Evolutionary conservation across 169 alveolate genomes (phyloP).

Genomic region (Cryptosporidium bovis): DNA sequence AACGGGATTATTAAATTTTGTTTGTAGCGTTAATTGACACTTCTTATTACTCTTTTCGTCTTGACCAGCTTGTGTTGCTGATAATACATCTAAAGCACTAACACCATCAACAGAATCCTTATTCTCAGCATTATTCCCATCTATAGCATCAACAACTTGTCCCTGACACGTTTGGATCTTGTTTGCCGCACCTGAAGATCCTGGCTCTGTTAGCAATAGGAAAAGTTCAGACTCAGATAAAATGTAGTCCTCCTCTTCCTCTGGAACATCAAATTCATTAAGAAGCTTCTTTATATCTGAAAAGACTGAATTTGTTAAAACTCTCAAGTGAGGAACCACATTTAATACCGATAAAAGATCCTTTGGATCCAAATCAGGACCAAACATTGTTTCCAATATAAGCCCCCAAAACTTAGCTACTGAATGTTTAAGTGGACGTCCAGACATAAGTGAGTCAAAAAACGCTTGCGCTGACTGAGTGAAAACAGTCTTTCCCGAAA

Average conservation of each 20-base stretch:
- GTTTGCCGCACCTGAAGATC: neutral
- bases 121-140: neutral
- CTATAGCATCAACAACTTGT: too few relatives aligned
- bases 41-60: neutral
- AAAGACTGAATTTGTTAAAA: slow-evolving; percentile 4
- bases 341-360: slow-evolving; percentile 13
- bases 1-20: neutral
- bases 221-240: slow-evolving; percentile 32
- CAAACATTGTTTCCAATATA: slow-evolving; percentile 54
- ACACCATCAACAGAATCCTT: neutral
- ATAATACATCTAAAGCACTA: neutral
- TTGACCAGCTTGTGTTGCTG: neutral
- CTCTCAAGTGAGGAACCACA: slow-evolving; percentile 36
- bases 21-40: neutral
- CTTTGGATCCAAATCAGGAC: slow-evolving; percentile 44
- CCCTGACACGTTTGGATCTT: neutral
- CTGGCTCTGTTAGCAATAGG: neutral
- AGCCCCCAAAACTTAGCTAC: slow-evolving; percentile 22
- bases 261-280: slow-evolving; percentile 2
- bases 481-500: slow-evolving; percentile 40
- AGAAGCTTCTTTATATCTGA: slow-evolving; percentile 3
- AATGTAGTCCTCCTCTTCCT: neutral
- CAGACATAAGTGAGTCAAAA: neutral
- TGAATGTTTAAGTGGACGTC: slow-evolving; percentile 6
- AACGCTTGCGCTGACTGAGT: slow-evolving; percentile 26